These are phyloP conservation scores for Sporisorium scitamineum DNA, from an alignment of 1,284 basidiomycete species.

Conservation along the genomic window DNA sequence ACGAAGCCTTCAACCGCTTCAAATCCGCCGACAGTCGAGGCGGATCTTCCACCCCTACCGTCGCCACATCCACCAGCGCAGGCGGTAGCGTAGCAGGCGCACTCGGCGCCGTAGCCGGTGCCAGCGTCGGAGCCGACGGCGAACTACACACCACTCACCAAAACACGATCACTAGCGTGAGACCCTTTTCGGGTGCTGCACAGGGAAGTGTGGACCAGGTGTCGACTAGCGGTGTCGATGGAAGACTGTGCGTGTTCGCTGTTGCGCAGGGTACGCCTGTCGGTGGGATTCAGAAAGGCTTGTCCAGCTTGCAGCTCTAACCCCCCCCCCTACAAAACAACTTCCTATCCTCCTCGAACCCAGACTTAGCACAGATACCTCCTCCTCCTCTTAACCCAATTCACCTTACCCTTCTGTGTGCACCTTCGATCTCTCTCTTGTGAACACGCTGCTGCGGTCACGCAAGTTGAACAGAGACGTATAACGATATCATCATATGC, in stretches of 20 bases:
- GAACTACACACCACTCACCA: conserved; percentile 83
- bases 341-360: too few relatives aligned
- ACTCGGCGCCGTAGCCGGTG: conserved; percentile 72
- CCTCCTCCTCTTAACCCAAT: too few relatives aligned
- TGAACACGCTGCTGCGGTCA: too few relatives aligned
- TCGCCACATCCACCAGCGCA: conserved; percentile 31
- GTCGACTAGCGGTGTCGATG: conserved; percentile 94
- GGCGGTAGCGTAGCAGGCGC: conserved; percentile 75
- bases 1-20: conserved; percentile 95
- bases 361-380: too few relatives aligned
- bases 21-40: conserved; percentile 91
- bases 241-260: conserved; percentile 92
- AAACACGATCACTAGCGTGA: conserved; percentile 89
- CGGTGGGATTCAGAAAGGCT: conserved; percentile 55
- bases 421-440: too few relatives aligned
- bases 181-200: conserved; percentile 70
- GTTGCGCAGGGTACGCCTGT: conserved; percentile 71
- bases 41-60: conserved; percentile 67
- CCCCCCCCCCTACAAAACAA: neutral
- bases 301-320: conserved; percentile 55
- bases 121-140: conserved; percentile 77
- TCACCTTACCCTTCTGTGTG: too few relatives aligned
- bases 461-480: too few relatives aligned
- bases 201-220: conserved; percentile 77
- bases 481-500: too few relatives aligned